These are phyloP conservation scores for Pleurotus eryngii DNA, from an alignment of 768 basidiomycete species.

Conservation along the genomic window DNA sequence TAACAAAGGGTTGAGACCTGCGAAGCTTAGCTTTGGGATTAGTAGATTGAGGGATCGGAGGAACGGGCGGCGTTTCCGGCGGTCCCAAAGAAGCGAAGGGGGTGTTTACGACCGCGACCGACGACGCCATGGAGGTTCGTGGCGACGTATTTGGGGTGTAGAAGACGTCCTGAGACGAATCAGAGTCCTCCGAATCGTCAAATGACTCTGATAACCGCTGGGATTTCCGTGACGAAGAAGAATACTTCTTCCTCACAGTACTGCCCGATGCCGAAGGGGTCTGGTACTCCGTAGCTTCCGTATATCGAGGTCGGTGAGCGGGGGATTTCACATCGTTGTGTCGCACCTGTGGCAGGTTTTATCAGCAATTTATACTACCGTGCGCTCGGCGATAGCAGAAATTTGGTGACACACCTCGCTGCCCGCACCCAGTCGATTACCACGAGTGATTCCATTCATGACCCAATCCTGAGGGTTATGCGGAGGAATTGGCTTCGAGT, in stretches of 20 bases:
- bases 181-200: constrained; percentile 20
- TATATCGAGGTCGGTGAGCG: too few species aligned
- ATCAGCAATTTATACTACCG: too few species aligned
- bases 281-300: too few species aligned
- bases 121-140: constrained; percentile 39
- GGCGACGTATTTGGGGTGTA: constrained; percentile 63
- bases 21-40: constrained; percentile 16
- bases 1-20: background rate
- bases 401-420: too few species aligned
- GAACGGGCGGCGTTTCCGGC: constrained; percentile 20
- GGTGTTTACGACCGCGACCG: constrained; percentile 16
- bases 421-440: too few species aligned
- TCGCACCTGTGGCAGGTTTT: too few species aligned
- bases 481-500: too few species aligned
- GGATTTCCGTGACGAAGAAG: constrained; percentile 12
- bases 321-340: too few species aligned
- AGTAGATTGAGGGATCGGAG: constrained; percentile 8
- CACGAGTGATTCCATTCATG: too few species aligned
- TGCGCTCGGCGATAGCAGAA: too few species aligned
- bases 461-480: too few species aligned
- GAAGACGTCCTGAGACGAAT: constrained; percentile 48
- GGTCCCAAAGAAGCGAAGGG: constrained; percentile 23
- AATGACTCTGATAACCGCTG: constrained; percentile 16
- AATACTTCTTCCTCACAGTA: constrained; percentile 18
- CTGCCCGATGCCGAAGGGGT: too few species aligned